Base-by-base conservation (phyloP, 2,329 filamentous ascomycete species). In the Thermothelomyces thermophilus region DNA sequence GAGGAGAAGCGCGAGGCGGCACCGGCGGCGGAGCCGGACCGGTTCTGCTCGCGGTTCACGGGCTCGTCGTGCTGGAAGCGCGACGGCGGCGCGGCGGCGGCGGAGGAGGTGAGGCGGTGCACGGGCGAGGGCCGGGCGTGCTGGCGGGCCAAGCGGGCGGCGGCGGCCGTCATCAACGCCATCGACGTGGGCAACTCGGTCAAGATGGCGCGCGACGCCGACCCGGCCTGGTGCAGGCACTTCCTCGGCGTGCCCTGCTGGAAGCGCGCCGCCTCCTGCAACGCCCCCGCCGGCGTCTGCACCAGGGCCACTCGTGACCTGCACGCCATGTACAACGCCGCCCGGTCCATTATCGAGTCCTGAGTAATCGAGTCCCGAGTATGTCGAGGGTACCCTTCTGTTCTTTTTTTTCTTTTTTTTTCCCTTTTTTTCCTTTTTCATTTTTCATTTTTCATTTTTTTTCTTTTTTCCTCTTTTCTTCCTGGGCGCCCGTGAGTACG, bases 101-200 rank as follows among this genome's bases (percentile, higher is more conserved):
- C 58, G 47, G 61, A 60, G 37, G 53, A 59, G 24, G 57, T 59
- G 37, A 56, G 54, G 49, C 50, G 54, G 11, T 57, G 55, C 53
- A 41, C 14, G 49, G 57, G 57, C 34, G 57, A 62, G 24, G 72
- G 73, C 45, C 61, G 68, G 54, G 55, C 64, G 20, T 76, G 74
- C 68, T 68, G 63, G 62, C 69, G 70, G 61, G 64, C 65, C 56
- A 70, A 70, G 62, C 71, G 70, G 52, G 69, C 67, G 16, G 62
- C 64, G 51, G 61, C 64, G 24, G 62, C 64, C 43, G 60, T 68
- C 56, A 42, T 61, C 54, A 58, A 60, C 22, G 57, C 65, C 51
- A 59, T 68, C 54, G 54, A 63, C 30, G 33, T 51, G 41, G 49
- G 48, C 30, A 60, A 59, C 16, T 62, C 59, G 20, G 48, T 57